Conservation (phyloP, 2,329 filamentous ascomycete genomes). For the Penicillium sp. region DNA sequence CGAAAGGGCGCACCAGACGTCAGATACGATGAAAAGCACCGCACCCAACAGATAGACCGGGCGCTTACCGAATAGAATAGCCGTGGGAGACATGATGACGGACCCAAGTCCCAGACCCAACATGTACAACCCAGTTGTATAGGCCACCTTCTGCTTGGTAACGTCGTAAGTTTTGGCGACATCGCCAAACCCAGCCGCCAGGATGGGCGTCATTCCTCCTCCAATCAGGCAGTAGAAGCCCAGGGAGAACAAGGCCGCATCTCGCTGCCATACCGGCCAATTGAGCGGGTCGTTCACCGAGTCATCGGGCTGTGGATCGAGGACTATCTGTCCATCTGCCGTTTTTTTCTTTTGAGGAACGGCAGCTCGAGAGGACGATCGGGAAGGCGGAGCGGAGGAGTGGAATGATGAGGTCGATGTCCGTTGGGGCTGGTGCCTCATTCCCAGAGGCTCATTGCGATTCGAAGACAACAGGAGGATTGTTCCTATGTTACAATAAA, state of each 20-base stretch:
- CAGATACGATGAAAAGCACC: conserved; percentile 73
- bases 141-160: conserved; percentile 70
- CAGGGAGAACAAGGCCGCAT: conserved; percentile 75
- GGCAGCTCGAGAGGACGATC: conserved; percentile 40
- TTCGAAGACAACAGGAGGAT: conserved; percentile 62
- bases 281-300: conserved; percentile 89
- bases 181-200: conserved; percentile 86
- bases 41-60: conserved; percentile 82
- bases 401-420: conserved; percentile 59
- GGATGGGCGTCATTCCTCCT: conserved; percentile 85
- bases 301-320: conserved; percentile 91
- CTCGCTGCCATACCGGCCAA: conserved; percentile 81
- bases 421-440: conserved; percentile 64
- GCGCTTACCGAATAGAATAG: conserved; percentile 86
- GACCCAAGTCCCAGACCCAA: conserved; percentile 85
- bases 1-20: conserved; percentile 84
- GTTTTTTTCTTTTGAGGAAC: conserved; percentile 68
- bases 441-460: conserved; percentile 63
- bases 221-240: conserved; percentile 93
- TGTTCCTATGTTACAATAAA: conserved; percentile 50
- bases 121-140: conserved; percentile 94
- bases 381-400: conserved; percentile 45
- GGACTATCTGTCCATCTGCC: conserved; percentile 76
- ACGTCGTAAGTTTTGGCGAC: conserved; percentile 70
- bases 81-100: conserved; percentile 82